Base-by-base conservation (phyloP, 2,329 filamentous ascomycete species). In the Fusarium sp. region DNA sequence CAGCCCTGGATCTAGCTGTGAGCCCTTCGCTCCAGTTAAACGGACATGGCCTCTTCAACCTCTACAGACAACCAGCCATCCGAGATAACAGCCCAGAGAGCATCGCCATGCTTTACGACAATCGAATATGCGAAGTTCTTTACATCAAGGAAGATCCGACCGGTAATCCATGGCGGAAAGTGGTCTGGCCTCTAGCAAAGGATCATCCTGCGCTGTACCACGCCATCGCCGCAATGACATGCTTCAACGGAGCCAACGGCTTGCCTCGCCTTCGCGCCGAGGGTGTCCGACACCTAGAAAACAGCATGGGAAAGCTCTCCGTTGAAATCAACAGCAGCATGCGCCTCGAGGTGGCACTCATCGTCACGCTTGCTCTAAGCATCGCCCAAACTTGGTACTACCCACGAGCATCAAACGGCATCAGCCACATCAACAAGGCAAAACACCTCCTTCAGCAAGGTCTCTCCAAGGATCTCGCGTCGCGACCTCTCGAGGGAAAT, bases 161-260 rank as follows among this genome's bases (percentile, higher is more conserved):
- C 10, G 49, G 64, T 10, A 71, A 71, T 20, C 69, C 69, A 1
- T 71, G 69, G 69, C 63, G 69, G 6, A 71, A 46, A 22, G 63
- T 71, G 10, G 69, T 71, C 12, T 71, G 69, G 69, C 69, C 69
- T 6, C 24, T 71, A 16, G 69, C 69, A 7, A 63, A 63, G 24
- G 66, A 71, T 29, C 62, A 71, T 17, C 29, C 59, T 11, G 66
- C 69, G 5, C 67, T 71, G 2, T 71, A 71, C 31, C 69, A 71
- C 51, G 69, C 69, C 11, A 49, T 71, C 12, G 69, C 69, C 16
- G 69, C 69, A n/a, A 71, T 71, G 69, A 71, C 69, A 12, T 71
- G 66, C 36, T 71, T 71, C 20, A 58, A 71, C 4, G 69, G 62
- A 2, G 62, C 59, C 8, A 69, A 69, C 27, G 40, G 46, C n/a